Base-by-base conservation (phyloP, 2,329 filamentous ascomycete genomes). In the Pestalotiopsis fici region DNA sequence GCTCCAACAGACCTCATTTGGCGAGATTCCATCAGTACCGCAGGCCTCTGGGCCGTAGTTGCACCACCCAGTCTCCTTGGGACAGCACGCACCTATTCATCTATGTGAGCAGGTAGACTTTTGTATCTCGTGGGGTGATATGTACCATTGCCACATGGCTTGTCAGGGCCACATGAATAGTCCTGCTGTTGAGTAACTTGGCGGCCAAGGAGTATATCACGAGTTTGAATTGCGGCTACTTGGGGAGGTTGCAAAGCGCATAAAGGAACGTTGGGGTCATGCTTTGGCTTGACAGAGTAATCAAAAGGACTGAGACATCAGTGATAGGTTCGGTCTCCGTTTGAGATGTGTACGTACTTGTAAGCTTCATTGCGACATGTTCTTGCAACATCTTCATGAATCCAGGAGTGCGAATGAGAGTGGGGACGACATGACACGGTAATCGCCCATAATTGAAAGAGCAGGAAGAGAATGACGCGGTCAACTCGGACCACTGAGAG, bases 1-100 rank as follows among this genome's bases (percentile, higher is more conserved):
- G 62, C 55, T 66, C 70, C 28, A 59, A 68, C 77, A 79, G 2
- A 70, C 68, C 5, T 78, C 75, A 62, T 65, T 65, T 50, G 63
- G 63, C 4, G 35, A 54, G 4, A 54, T 47, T 18, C 50, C 50
- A 12, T 9, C 6, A 11, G 64, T 65, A 50, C 64, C 64, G 55
- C 64, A 65, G 13, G 37, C 37, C 13, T 65, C 50, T 13, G 47
- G 35, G 63, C 63, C 63, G 28, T 65, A 65, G 27, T 65, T 65
- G 43, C 50, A 65, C 35, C 21, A 23, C 21, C 21, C 23, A 23
- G 63, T 31, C 11, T 37, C 63, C 28, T 65, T 65, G 43, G 63
- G 63, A 28, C 63, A 65, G 27, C 63, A 65, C 5, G 63, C 63
- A 23, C 47, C 47, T 54, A 35, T 11, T 11, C 31, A 35, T n/a